These are phyloP conservation scores for Cymbidium sinense DNA, from an alignment of 106 monocot species.

Conservation along the genomic window DNA sequence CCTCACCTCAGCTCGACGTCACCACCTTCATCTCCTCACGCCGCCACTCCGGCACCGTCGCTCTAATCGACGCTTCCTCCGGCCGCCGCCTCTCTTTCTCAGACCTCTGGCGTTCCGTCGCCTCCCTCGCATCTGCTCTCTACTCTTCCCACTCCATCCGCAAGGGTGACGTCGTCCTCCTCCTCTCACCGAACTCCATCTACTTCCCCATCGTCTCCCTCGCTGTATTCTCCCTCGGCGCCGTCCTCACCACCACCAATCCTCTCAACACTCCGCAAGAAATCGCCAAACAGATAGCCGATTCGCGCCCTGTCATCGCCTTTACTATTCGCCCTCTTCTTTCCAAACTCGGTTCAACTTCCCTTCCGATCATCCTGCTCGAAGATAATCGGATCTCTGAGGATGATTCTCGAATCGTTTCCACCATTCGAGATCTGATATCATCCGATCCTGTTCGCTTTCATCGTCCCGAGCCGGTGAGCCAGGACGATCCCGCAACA, in stretches of 20 bases:
- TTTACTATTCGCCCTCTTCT: slow-evolving; percentile 52
- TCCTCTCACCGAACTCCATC: slow-evolving; percentile 81
- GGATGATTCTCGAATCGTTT: slow-evolving; percentile 28
- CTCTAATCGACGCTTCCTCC: slow-evolving; percentile 82
- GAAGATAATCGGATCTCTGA: slow-evolving; percentile 8
- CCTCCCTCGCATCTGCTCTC: slow-evolving; percentile 43
- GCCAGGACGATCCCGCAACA: slow-evolving; percentile 64
- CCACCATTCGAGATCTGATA: slow-evolving; percentile 39
- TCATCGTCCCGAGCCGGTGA: slow-evolving; percentile 13
- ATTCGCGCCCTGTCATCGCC: slow-evolving; percentile 50
- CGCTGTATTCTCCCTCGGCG: slow-evolving; percentile 77
- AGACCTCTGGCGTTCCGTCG: slow-evolving; percentile 47
- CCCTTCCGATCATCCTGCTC: slow-evolving; percentile 52
- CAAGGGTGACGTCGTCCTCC: slow-evolving; percentile 62
- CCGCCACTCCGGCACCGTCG: slow-evolving; percentile 49
- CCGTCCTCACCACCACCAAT: slow-evolving; percentile 86
- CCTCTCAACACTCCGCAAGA: slow-evolving; percentile 85
- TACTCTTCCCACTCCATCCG: slow-evolving; percentile 26
- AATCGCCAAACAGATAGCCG: slow-evolving; percentile 64
- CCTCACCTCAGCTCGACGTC: slow-evolving; percentile 41
- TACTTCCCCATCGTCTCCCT: slow-evolving; percentile 81
- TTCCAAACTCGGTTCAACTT: slow-evolving; percentile 32
- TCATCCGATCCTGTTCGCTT: background rate
- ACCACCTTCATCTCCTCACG: slow-evolving; percentile 65
- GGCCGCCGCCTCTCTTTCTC: slow-evolving; percentile 65